A percentile compares a stretch with the other conserved stretches of the same genome.
These are phyloP conservation scores for Tilletia caries DNA, from an alignment of 1,284 basidiomycete genomes.

Conservation along the genomic window DNA sequence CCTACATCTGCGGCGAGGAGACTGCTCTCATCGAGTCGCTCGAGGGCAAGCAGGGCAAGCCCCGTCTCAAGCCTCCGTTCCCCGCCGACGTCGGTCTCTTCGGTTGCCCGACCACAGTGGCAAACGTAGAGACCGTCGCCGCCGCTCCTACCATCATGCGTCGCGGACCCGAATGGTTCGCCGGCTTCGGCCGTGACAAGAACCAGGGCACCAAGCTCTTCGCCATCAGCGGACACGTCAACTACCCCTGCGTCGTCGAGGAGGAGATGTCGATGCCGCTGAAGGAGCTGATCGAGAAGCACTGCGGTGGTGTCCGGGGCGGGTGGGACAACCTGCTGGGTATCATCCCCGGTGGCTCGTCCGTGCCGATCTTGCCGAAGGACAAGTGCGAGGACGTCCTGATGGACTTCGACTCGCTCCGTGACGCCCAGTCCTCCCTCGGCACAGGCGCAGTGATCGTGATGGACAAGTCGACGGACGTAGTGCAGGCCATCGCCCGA, in stretches of 20 bases:
- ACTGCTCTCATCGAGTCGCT: constrained; percentile 94
- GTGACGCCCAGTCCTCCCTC: constrained; percentile 88
- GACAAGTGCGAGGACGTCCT: constrained; percentile 51
- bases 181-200: constrained; percentile 81
- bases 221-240: constrained; percentile 93
- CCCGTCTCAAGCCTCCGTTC: constrained; percentile 97
- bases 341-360: constrained; percentile 90
- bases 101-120: constrained; percentile 93
- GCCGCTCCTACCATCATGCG: constrained; percentile 95
- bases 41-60: constrained; percentile 97
- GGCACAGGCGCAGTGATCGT: constrained; percentile 98
- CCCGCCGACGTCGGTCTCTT: constrained; percentile 96
- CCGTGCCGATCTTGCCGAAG: constrained; percentile 88
- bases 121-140: constrained; percentile 96
- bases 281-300: constrained; percentile 89
- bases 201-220: constrained; percentile 95
- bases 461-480: constrained; percentile 96
- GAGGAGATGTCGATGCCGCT: constrained; percentile 98
- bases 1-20: constrained; percentile 98
- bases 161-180: constrained; percentile 88
- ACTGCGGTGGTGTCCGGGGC: constrained; percentile 88
- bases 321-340: constrained; percentile 96
- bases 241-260: constrained; percentile 95
- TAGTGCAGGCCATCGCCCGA: constrained; percentile 76
- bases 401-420: constrained; percentile 98